Evolutionary conservation across 306 rosid genomes (phyloP), one percentile per base, ranked within the genome.

Genomic region (Cucumis melo): DNA sequence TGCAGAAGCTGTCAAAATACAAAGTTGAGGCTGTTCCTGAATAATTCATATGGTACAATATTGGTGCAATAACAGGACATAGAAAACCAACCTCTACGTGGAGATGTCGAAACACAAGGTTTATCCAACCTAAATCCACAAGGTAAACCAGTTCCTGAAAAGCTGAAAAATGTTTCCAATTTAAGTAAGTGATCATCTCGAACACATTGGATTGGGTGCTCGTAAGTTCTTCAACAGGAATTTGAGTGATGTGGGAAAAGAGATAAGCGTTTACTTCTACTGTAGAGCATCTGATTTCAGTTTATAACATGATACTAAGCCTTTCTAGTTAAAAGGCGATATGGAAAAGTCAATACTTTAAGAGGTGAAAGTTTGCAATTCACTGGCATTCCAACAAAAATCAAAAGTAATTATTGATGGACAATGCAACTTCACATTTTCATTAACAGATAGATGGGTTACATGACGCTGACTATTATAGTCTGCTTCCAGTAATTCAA

Each of bases 71-170:
- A 46, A 16, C n/a, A 7, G 42, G 78, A 80, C 42, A 50, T 58
- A 61, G 19, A 51, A 76, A 77, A 70, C 81, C 78, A 83, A 91
- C 97, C 97, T 82, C 87, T 84, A 83, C 60, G 79, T 53, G 82
- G 84, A 80, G 91, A 83, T 73, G 83, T 81, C 54, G 96, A 90
- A 84, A 72, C 88, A 83, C 98, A 94, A 77, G 93, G 89, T 78
- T 87, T 86, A 59, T 87, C 86, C 77, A 85, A 82, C 84, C 89
- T 78, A 81, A 88, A 81, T 59, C 91, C 92, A 74, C 98, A 94
- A 23, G 66, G 76, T 83, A 94, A 93, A 51, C 38, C 82, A 14
- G 91, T 88, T 80, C 84, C 86, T 77, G 98, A 85, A 86, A 87
- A 94, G 85, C 98, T 94, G 89, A 75, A 78, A 83, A 76, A 61